Evolutionary conservation across 2,329 filamentous ascomycete species (phyloP).

Genomic region (Neospermospora avenae): DNA sequence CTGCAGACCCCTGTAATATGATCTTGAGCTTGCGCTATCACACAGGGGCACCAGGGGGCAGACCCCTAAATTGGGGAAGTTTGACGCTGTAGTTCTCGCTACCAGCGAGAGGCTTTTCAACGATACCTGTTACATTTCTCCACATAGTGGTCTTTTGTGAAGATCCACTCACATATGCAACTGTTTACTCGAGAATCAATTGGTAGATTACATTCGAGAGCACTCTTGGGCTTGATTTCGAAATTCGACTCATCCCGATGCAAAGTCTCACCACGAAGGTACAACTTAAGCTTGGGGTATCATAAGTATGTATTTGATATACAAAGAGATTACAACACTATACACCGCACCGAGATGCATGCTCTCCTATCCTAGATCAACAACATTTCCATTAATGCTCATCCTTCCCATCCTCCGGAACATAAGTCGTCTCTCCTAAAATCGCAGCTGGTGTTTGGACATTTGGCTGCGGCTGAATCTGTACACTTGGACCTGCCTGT

Average conservation of each 20-base stretch:
- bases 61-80: neutral
- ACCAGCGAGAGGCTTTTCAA: neutral
- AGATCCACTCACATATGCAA: too few relatives aligned
- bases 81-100: neutral
- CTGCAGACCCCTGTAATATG: neutral
- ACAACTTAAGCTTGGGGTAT: neutral
- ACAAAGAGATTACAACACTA: neutral
- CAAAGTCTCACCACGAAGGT: neutral
- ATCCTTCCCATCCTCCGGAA: slow-evolving; percentile 47
- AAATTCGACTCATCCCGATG: too few relatives aligned
- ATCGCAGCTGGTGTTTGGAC: slow-evolving; percentile 54
- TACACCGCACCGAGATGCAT: neutral
- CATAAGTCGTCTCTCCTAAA: slow-evolving; percentile 68
- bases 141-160: neutral
- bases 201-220: too few relatives aligned
- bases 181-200: too few relatives aligned
- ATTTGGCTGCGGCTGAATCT: slow-evolving; percentile 53
- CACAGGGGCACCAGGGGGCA: neutral
- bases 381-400: slow-evolving; percentile 3
- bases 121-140: neutral
- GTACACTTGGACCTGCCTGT: slow-evolving; percentile 50
- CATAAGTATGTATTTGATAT: neutral
- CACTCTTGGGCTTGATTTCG: too few relatives aligned
- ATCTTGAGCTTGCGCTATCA: neutral
- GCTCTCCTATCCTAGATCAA: neutral